Evolutionary conservation across 1,284 basidiomycete species (phyloP).

Genomic region (Blastosporella zonata): DNA sequence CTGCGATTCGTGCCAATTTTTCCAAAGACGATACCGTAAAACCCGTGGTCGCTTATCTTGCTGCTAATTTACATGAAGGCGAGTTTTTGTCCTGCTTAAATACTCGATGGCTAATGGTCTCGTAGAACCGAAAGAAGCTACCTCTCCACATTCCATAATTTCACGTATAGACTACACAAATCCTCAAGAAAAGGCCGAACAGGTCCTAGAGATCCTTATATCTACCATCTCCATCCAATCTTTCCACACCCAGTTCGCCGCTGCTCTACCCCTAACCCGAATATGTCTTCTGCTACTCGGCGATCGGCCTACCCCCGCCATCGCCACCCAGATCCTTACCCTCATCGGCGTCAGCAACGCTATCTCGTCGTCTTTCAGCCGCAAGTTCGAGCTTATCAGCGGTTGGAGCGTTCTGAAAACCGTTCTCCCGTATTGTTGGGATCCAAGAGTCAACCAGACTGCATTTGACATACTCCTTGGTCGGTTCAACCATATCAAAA

Average conservation of each 20-base stretch:
- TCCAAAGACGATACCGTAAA: constrained; percentile 75
- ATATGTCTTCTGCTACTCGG: constrained; percentile 73
- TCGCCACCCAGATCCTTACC: constrained; percentile 58
- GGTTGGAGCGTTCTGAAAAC: constrained; percentile 71
- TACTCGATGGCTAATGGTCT: constrained; percentile 1
- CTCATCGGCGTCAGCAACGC: constrained; percentile 56
- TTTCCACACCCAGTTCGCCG: constrained; percentile 60
- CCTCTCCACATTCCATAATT: constrained; percentile 55
- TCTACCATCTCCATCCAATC: constrained; percentile 51
- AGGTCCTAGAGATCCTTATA: constrained; percentile 58
- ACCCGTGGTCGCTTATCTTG: constrained; percentile 81
- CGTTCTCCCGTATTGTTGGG: constrained; percentile 67
- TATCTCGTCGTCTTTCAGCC: constrained; percentile 54
- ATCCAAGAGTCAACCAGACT: constrained; percentile 56
- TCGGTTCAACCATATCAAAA: constrained; percentile 25
- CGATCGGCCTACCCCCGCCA: constrained; percentile 56
- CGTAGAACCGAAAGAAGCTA: constrained; percentile 29
- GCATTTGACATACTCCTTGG: constrained; percentile 68
- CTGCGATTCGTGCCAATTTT: constrained; percentile 60
- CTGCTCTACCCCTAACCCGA: constrained; percentile 69
- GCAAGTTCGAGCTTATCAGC: constrained; percentile 73
- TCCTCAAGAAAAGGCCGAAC: constrained; percentile 55
- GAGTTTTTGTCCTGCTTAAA: constrained; percentile 1
- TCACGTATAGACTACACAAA: constrained; percentile 50
- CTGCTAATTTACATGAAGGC: constrained; percentile 80